Percentiles rank a stretch among this genome's conserved stretches.
phyloP scores from a whole-genome alignment of 2,329 filamentous ascomycete species.

The Penicillium sp. region DNA sequence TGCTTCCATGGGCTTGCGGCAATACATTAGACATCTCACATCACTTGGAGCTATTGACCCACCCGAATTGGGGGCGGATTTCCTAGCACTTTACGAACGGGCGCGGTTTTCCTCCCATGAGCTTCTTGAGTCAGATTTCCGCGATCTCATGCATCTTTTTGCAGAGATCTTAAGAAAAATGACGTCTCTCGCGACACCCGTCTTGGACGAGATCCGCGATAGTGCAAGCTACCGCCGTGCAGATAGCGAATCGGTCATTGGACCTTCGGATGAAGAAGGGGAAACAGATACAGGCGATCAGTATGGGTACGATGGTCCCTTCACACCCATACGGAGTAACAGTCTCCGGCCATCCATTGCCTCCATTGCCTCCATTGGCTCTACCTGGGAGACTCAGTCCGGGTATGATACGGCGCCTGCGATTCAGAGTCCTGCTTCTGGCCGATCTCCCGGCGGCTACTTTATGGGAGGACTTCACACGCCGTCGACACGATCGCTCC shows the following conservation, averaged over 20 bases:
- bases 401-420: slow-evolving; percentile 28
- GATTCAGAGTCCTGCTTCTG: slow-evolving; percentile 21
- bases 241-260: slow-evolving; percentile 36
- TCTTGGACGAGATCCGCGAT: slow-evolving; percentile 46
- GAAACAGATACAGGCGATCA: slow-evolving; percentile 37
- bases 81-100: slow-evolving; percentile 75
- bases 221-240: slow-evolving; percentile 21
- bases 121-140: slow-evolving; percentile 69
- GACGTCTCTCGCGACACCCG: slow-evolving; percentile 58
- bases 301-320: slow-evolving; percentile 21
- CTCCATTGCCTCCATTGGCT: slow-evolving; percentile 20
- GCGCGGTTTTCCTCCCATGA: slow-evolving; percentile 76
- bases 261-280: slow-evolving; percentile 41
- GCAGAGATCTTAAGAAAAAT: slow-evolving; percentile 76
- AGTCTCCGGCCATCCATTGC: slow-evolving; percentile 28
- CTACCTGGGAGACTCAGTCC: slow-evolving; percentile 32
- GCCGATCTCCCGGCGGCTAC: slow-evolving; percentile 16
- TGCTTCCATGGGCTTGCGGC: slow-evolving; percentile 69
- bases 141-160: slow-evolving; percentile 78
- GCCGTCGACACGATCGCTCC: slow-evolving; percentile 38
- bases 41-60: slow-evolving; percentile 63
- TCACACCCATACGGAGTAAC: slow-evolving; percentile 25
- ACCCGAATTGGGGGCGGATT: slow-evolving; percentile 53
- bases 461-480: slow-evolving; percentile 24
- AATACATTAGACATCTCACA: slow-evolving; percentile 72